phyloP scores from a whole-genome alignment of 805 yeast species.

The Suhomyces kilbournensis region DNA sequence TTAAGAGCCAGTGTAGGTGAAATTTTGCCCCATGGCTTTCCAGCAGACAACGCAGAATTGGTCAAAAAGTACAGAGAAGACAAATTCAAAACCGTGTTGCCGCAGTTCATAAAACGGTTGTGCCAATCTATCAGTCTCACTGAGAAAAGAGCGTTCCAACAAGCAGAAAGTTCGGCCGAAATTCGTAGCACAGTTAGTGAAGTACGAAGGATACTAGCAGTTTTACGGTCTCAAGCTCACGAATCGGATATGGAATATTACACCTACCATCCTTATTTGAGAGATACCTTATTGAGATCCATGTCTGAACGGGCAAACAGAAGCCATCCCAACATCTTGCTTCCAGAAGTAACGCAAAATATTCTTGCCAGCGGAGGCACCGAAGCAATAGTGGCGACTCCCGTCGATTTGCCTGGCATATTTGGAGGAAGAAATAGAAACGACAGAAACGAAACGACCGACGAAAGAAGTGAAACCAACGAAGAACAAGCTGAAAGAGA shows the following conservation, averaged over 20 bases:
- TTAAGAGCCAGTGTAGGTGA: conserved; percentile 29
- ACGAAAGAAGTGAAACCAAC: neutral
- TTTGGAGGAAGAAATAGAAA: neutral
- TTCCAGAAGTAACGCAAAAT: conserved; percentile 37
- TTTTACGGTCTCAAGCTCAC: conserved; percentile 20
- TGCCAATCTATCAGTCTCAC: conserved; percentile 32
- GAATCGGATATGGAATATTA: conserved; percentile 26
- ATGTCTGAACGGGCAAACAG: conserved; percentile 30
- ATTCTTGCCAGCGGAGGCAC: conserved; percentile 14
- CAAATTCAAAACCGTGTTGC: conserved; percentile 25
- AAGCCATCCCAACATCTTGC: conserved; percentile 33
- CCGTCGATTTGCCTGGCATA: neutral
- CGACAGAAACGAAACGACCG: neutral
- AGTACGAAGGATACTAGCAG: conserved; percentile 26
- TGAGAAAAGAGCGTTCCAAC: conserved; percentile 39
- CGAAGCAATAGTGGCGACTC: neutral
- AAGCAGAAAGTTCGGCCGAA: conserved; percentile 22
- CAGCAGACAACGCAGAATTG: conserved; percentile 9
- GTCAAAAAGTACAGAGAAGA: conserved; percentile 19
- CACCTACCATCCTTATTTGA: conserved; percentile 23
- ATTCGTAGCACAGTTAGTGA: conserved; percentile 22
- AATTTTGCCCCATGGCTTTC: conserved; percentile 23
- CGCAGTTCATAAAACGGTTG: conserved; percentile 38
- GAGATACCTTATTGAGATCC: conserved; percentile 21
- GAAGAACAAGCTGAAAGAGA: neutral